Evolutionary conservation across 805 yeast species (phyloP), one percentile per base, ranked within the genome.

Genomic region (baker's yeast (Saccharomyces cerevisiae)): DNA sequence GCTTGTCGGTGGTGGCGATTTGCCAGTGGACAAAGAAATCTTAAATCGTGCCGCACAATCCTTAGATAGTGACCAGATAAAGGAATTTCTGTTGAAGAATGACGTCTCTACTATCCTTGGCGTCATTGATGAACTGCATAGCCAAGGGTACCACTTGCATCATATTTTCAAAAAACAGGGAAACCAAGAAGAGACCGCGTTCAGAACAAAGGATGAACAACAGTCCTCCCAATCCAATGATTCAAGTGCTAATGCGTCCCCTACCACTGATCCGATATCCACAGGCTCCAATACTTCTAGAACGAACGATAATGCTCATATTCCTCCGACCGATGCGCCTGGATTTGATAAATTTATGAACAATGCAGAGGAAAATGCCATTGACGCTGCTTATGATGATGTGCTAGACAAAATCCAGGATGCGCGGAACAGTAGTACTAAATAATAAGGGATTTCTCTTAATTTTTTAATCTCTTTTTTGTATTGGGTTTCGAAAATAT

Each of bases 101-200:
- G 74, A 75, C 57, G 65, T 74, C 9, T 65, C 73, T 4, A 69
- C 72, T 28, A 69, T 77, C 13, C 63, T 73, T 9, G 69, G 68
- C 21, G 68, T 73, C 5, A 63, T 78, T 48, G 72, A 72, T 48
- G 68, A 70, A 30, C 58, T 78, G 53, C 75, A 75, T 53, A 65
- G 61, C 8, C 65, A 69, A 30, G 80, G 81, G 4, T 69, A 76
- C 14, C 64, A 72, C 21, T 55, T 78, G n/a, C 70, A 72, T 32
- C 69, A 69, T 43, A 59, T 70, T 17, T 71, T 71, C 55, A 68
- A 65, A 53, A 70, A 69, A 50, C 57, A 58, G n/a, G 55, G 51
- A 22, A 51, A 32, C 11, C 36, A 52, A 24, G 17, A 46, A 14
- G 32, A 49, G 3, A 24, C 24, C 11, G 22, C 43, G 24, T 17